phyloP scores from a whole-genome alignment of 805 yeast genomes.

The Schizosaccharomyces japonicus region DNA sequence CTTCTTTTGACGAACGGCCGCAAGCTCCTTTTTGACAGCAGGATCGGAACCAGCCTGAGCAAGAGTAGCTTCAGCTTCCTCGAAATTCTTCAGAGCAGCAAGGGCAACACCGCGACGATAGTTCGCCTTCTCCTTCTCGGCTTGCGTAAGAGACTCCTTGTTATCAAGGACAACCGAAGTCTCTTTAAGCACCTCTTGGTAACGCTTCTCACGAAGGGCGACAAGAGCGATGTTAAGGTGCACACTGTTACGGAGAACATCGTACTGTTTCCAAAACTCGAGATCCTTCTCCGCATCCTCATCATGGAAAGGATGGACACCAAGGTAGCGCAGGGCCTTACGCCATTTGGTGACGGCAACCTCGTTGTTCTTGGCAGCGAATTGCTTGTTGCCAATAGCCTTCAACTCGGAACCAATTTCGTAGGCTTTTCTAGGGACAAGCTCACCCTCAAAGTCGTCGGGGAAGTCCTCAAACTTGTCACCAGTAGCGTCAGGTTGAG shows the following conservation, averaged over 20 bases:
- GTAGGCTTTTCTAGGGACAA: slow-evolving; percentile 24
- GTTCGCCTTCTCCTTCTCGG: slow-evolving; percentile 58
- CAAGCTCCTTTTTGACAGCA: slow-evolving; percentile 13
- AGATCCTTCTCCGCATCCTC: slow-evolving; percentile 10
- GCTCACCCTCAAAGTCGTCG: slow-evolving; percentile 41
- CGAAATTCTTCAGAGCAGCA: slow-evolving; percentile 37
- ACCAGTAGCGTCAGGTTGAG: slow-evolving; percentile 45
- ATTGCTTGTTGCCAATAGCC: slow-evolving; percentile 52
- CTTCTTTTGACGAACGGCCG: slow-evolving; percentile 11
- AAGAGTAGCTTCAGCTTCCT: slow-evolving; percentile 42
- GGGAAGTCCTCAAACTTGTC: slow-evolving; percentile 56
- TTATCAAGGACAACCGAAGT: slow-evolving; percentile 43
- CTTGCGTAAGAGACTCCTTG: slow-evolving; percentile 35
- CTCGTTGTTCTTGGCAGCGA: slow-evolving; percentile 37
- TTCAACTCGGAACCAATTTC: slow-evolving; percentile 43
- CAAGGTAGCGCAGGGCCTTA: slow-evolving; percentile 47
- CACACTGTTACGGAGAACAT: slow-evolving; percentile 31
- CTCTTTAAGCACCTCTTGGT: slow-evolving; percentile 27
- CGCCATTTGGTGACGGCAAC: slow-evolving; percentile 41
- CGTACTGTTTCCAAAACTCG: slow-evolving; percentile 7
- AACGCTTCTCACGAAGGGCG: slow-evolving; percentile 33
- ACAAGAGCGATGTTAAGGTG: slow-evolving; percentile 52
- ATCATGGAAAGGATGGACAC: slow-evolving; percentile 47
- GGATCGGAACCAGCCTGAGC: slow-evolving; percentile 26
- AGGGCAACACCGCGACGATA: slow-evolving; percentile 70